Percentiles rank a stretch among this genome's conserved stretches.
These are phyloP conservation scores for Musa acuminata DNA, from an alignment of 176 grass and related monocot species.

Conservation along the genomic window DNA sequence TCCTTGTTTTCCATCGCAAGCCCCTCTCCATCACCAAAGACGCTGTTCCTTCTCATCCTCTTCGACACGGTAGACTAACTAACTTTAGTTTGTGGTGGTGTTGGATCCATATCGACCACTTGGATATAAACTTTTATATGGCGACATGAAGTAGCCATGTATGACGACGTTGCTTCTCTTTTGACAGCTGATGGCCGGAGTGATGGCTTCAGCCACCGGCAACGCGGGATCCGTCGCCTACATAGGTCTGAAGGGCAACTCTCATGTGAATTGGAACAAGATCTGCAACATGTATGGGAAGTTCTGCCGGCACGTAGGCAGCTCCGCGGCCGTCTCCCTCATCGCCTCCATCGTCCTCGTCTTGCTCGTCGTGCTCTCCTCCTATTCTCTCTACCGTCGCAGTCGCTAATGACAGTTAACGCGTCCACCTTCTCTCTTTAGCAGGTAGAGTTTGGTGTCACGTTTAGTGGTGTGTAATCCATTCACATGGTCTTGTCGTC, in stretches of 20 bases:
- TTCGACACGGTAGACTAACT: slow-evolving; percentile 40
- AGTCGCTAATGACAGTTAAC: background rate
- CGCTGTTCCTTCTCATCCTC: slow-evolving; percentile 33
- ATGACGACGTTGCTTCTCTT: too few species aligned
- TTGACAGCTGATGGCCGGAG: slow-evolving; percentile 40
- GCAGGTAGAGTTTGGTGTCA: too few species aligned
- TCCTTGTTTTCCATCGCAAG: slow-evolving; percentile 25
- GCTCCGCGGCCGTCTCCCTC: slow-evolving; percentile 28
- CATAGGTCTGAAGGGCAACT: slow-evolving; percentile 58
- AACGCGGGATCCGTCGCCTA: slow-evolving; percentile 42
- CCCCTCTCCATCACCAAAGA: slow-evolving; percentile 24
- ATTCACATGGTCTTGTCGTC: too few species aligned
- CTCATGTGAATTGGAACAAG: slow-evolving; percentile 50
- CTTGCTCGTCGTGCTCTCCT: slow-evolving; percentile 42
- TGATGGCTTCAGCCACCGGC: slow-evolving; percentile 71
- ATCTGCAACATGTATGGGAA: slow-evolving; percentile 54
- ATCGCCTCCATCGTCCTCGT: slow-evolving; percentile 44
- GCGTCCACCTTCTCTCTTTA: too few species aligned
- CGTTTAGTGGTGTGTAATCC: too few species aligned
- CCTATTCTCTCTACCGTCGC: slow-evolving; percentile 45
- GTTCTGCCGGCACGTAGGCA: slow-evolving; percentile 52
- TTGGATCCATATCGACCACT: too few species aligned
- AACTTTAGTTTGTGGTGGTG: background rate
- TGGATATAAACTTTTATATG: too few species aligned
- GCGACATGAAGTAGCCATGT: too few species aligned